phyloP scores from a whole-genome alignment of 2,329 filamentous ascomycete species.

The Pseudogymnoascus pannorum region DNA sequence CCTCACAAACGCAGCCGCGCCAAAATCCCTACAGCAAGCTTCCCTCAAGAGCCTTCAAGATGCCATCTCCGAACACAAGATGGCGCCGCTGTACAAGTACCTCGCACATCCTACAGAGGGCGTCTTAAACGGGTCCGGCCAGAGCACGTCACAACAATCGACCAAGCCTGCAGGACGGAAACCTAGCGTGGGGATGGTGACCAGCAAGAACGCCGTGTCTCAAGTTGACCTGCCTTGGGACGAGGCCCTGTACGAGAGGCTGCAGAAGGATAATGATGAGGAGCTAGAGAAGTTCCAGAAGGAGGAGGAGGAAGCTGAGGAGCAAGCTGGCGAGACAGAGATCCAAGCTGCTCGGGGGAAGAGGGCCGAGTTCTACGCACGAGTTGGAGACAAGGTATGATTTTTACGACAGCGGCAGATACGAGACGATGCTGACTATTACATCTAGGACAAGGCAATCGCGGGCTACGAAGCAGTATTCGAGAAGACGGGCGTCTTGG shows the following conservation, averaged over 20 bases:
- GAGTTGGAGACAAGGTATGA: conserved; percentile 87
- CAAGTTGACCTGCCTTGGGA: conserved; percentile 79
- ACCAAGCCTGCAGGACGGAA: conserved; percentile 57
- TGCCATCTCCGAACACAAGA: conserved; percentile 76
- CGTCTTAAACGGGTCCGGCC: conserved; percentile 45
- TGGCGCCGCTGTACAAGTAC: conserved; percentile 81
- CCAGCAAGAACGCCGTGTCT: conserved; percentile 57
- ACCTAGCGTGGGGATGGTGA: conserved; percentile 68
- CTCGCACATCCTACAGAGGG: conserved; percentile 69
- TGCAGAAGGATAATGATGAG: conserved; percentile 69
- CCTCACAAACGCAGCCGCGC: conserved; percentile 71
- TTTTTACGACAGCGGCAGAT: background rate
- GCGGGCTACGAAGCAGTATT: conserved; percentile 87
- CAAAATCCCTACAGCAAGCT: conserved; percentile 57
- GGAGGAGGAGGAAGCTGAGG: conserved; percentile 86
- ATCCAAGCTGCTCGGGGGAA: conserved; percentile 88
- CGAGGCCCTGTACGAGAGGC: conserved; percentile 71
- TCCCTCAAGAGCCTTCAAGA: conserved; percentile 70
- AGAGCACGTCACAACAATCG: conserved; percentile 37
- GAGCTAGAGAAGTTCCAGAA: conserved; percentile 72
- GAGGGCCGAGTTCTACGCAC: conserved; percentile 91
- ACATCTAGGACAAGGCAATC: conserved; percentile 77
- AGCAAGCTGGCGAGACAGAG: conserved; percentile 95
- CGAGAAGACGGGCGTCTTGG: conserved; percentile 94
- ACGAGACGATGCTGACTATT: conserved; percentile 16